A percentile compares a stretch with the other conserved stretches of the same genome.
phyloP scores from a whole-genome alignment of 179 eudicot species.

The Drosera spatulata region DNA sequence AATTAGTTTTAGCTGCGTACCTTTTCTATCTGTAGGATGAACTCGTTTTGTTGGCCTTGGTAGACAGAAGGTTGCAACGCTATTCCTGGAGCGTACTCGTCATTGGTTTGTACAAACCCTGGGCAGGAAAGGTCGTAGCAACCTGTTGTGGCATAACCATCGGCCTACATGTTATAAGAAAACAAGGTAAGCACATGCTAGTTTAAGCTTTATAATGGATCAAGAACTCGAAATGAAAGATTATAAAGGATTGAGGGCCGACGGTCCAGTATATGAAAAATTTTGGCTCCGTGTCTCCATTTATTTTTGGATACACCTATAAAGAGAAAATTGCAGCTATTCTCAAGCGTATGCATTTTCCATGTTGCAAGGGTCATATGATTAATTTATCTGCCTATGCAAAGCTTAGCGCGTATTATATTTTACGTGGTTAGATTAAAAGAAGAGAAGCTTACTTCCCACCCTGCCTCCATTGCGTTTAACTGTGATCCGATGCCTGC shows the following conservation, averaged over 20 bases:
- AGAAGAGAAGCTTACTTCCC: not conserved
- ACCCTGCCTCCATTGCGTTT: not conserved
- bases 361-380: no score
- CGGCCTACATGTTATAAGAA: slow-evolving; percentile 14
- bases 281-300: not conserved
- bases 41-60: slow-evolving; percentile 21
- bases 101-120: slow-evolving; percentile 36
- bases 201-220: no score
- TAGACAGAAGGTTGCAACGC: slow-evolving; percentile 13
- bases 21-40: slow-evolving; percentile 36
- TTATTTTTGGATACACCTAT: not conserved
- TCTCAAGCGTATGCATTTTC: no score
- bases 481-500: not conserved
- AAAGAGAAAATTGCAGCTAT: no score
- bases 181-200: no score
- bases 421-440: no score
- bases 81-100: not conserved
- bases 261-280: not conserved
- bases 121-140: slow-evolving; percentile 42
- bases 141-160: slow-evolving; percentile 37
- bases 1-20: slow-evolving; percentile 3
- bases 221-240: no score
- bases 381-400: no score
- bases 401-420: no score
- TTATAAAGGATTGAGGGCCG: not conserved